Evolutionary conservation across 495 filamentous ascomycete species (phyloP), one percentile per base, ranked within the genome.

Genomic region (Durotheca rogersii): DNA sequence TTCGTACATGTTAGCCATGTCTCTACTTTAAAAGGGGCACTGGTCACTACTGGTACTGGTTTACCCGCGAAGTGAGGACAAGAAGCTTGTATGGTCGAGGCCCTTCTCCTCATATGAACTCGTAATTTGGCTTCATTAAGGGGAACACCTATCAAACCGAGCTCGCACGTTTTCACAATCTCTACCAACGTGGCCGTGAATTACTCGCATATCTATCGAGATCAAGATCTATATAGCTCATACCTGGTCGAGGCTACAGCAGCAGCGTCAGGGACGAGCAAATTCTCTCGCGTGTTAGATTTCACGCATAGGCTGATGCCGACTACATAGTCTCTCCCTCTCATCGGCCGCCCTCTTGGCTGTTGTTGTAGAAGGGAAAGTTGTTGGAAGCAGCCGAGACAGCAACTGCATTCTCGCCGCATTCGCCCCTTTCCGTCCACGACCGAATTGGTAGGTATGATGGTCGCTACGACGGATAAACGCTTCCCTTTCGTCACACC

Each of bases 111-210:
- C 45, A 59, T 59, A 59, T 53, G 50, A 59, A 59, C 53, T 59
- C 25, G 50, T 32, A 59, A 59, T 53, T 50, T 59, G 50, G 39
- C 54, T 59, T 59, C 56, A 59, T 59, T 59, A 59, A 59, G 44
- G 39, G 34, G 23, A 46, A 11, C 50, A 44, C 18, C 38, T 35
- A 37, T 59, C 45, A 49, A 50, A 29, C 53, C 40, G 34, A 37
- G 16, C 41, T 50, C 45, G 41, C 45, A 53, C n/a, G 36, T 43
- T 50, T 49, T 48, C 19, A 46, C 37, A 2, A 27, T 17, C 32
- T 48, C 21, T 45, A 43, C 18, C 30, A 42, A 45, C 31, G 30
- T 42, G 30, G 20, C 36, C 46, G 50, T 34, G 45, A 50, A 34
- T 45, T 41, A 16, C 7, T 58, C 33, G 23, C 32, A 39, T 25